These are phyloP conservation scores for Blumeriella jaapii DNA, from an alignment of 2,329 filamentous ascomycete genomes.

Conservation along the genomic window DNA sequence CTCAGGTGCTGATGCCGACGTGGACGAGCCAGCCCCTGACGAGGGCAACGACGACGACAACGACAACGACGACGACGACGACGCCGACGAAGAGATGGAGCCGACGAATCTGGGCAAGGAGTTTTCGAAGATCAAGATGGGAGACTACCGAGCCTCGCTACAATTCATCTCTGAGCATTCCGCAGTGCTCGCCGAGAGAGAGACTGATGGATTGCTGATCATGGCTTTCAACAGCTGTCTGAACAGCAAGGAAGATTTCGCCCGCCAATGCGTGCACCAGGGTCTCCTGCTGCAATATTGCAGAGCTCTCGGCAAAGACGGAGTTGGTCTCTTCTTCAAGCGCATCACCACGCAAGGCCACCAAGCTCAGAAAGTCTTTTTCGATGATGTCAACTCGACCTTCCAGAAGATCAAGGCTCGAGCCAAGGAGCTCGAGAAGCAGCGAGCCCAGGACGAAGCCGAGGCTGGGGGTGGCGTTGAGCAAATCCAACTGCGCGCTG, in stretches of 20 bases:
- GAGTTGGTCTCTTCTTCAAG: conserved; percentile 89
- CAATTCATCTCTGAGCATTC: conserved; percentile 72
- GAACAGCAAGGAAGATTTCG: conserved; percentile 62
- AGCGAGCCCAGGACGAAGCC: conserved; percentile 41
- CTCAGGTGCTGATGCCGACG: conserved; percentile 49
- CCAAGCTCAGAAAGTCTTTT: conserved; percentile 82
- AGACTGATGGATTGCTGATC: conserved; percentile 83
- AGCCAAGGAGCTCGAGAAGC: conserved; percentile 35
- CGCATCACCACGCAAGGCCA: conserved; percentile 83
- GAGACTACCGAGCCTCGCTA: conserved; percentile 62
- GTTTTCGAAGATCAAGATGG: conserved; percentile 67
- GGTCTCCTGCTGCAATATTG: conserved; percentile 91
- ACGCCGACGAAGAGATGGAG: conserved; percentile 64
- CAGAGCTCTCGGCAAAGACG: conserved; percentile 75
- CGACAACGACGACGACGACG: too few relatives aligned
- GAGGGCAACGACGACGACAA: conserved; percentile 48
- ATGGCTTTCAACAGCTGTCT: conserved; percentile 85
- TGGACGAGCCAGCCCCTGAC: conserved; percentile 41
- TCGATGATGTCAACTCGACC: conserved; percentile 83
- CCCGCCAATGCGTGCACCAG: conserved; percentile 84
- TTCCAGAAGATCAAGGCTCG: conserved; percentile 72
- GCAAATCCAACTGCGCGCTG: conserved; percentile 94
- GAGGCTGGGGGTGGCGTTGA: conserved; percentile 59
- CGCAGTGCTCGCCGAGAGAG: conserved; percentile 66
- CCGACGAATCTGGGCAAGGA: conserved; percentile 66